Conservation (phyloP, 257 asterid species). For the Petunia secreta region DNA sequence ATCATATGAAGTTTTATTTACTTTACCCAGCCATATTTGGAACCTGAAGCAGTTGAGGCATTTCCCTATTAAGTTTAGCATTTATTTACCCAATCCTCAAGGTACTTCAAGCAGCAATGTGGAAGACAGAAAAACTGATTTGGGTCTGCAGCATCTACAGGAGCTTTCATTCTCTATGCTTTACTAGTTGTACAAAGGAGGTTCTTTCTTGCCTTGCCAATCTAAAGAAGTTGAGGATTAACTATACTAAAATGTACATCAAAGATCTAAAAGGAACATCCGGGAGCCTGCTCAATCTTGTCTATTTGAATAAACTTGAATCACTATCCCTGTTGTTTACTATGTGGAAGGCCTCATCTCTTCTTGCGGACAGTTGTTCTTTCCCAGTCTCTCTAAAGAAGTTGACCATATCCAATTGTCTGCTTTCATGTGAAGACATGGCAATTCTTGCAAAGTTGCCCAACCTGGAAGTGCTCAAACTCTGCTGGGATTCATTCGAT, state of each 20-base stretch:
- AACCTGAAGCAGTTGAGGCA: constrained; percentile 24
- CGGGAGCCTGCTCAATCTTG: neutral
- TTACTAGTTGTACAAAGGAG: neutral
- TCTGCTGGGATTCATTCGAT: neutral
- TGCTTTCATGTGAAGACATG: neutral
- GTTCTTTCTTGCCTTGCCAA: neutral
- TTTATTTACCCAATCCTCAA: neutral
- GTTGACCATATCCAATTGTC: neutral
- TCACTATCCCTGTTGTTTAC: neutral
- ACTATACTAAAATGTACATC: neutral
- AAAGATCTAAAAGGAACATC: neutral
- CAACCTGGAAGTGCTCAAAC: constrained; percentile 23
- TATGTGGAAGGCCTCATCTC: neutral
- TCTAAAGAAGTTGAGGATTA: neutral
- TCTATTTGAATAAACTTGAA: neutral
- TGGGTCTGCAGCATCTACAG: neutral
- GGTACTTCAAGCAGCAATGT: neutral
- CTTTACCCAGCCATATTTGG: constrained; percentile 11
- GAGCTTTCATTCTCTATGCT: neutral
- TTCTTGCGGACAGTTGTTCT: too few species aligned
- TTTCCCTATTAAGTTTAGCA: neutral
- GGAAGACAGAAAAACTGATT: neutral
- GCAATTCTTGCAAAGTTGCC: constrained; percentile 2
- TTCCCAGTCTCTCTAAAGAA: neutral
- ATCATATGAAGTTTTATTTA: neutral